phyloP scores from a whole-genome alignment of 2,329 filamentous ascomycete genomes.

The Aspergillus terreus region DNA sequence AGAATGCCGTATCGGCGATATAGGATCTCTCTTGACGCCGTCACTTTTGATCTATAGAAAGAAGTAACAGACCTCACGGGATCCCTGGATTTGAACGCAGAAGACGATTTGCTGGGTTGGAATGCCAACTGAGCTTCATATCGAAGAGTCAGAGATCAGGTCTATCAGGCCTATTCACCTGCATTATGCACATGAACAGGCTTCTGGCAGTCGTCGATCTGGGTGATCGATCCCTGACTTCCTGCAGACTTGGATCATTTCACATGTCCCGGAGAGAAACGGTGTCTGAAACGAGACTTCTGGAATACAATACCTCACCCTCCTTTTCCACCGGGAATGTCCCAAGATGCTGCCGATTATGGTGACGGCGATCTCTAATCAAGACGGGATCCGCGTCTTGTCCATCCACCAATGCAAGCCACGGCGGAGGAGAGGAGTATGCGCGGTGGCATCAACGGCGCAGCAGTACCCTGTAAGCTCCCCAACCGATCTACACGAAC shows the following conservation, averaged over 20 bases:
- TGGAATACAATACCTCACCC: constrained; percentile 8
- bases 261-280: constrained; percentile 9
- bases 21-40: not conserved
- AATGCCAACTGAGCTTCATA: too few species aligned
- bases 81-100: not conserved
- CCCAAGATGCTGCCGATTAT: not conserved
- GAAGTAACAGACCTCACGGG: not conserved
- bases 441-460: not conserved
- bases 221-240: not conserved
- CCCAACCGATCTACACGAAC: not conserved
- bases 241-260: not conserved
- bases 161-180: too few species aligned
- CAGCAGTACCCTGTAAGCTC: not conserved
- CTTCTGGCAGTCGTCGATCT: too few species aligned
- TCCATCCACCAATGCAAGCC: constrained; percentile 2
- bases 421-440: constrained; percentile 1
- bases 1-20: not conserved
- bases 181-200: too few species aligned
- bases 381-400: constrained; percentile 6
- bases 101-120: not conserved
- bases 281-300: constrained; percentile 4
- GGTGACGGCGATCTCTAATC: not conserved
- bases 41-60: not conserved
- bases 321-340: not conserved
- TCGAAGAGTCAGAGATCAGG: too few species aligned